Evolutionary conservation across 495 filamentous ascomycete genomes (phyloP).

Genomic region (Zalerion maritima): DNA sequence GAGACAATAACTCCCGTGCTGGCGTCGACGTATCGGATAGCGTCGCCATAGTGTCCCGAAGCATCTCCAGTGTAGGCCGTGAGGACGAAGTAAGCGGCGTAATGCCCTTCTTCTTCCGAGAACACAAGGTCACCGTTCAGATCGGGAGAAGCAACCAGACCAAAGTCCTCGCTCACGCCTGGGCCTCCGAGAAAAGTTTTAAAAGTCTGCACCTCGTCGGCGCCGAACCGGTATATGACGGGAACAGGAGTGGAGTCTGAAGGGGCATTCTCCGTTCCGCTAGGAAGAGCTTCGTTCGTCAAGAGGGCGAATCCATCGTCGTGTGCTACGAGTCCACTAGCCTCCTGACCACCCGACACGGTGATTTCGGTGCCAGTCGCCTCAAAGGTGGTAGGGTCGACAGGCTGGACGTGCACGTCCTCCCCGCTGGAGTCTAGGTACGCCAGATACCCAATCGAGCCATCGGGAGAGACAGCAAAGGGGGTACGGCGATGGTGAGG

Average conservation of each 20-base stretch:
- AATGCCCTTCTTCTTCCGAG: slow-evolving; percentile 31
- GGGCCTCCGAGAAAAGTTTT: slow-evolving; percentile 37
- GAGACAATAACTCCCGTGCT: slow-evolving; percentile 24
- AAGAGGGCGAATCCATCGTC: slow-evolving; percentile 41
- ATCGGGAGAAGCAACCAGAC: slow-evolving; percentile 30
- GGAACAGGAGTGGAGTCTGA: slow-evolving; percentile 30
- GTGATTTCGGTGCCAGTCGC: slow-evolving; percentile 30
- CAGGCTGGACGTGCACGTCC: slow-evolving; percentile 33
- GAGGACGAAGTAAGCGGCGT: slow-evolving; percentile 41
- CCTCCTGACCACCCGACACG: slow-evolving; percentile 32
- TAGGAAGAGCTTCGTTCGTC: slow-evolving; percentile 32
- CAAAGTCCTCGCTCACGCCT: slow-evolving; percentile 19
- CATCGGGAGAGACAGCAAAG: slow-evolving; percentile 36
- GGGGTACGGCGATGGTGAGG: slow-evolving; percentile 40
- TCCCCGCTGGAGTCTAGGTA: slow-evolving; percentile 34
- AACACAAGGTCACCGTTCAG: slow-evolving; percentile 42
- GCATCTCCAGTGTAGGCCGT: slow-evolving; percentile 37
- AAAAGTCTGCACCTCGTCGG: slow-evolving; percentile 31
- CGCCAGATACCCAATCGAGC: slow-evolving; percentile 36
- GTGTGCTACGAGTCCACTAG: slow-evolving; percentile 39
- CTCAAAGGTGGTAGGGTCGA: slow-evolving; percentile 29
- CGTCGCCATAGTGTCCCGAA: slow-evolving; percentile 38
- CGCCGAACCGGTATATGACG: slow-evolving; percentile 33
- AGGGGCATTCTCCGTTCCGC: slow-evolving; percentile 29
- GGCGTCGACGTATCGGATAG: slow-evolving; percentile 27